A percentile compares a stretch with the other conserved stretches of the same genome.
These are phyloP conservation scores for peach (Prunus persica) DNA, from an alignment of 306 rosid genomes.

Conservation along the genomic window DNA sequence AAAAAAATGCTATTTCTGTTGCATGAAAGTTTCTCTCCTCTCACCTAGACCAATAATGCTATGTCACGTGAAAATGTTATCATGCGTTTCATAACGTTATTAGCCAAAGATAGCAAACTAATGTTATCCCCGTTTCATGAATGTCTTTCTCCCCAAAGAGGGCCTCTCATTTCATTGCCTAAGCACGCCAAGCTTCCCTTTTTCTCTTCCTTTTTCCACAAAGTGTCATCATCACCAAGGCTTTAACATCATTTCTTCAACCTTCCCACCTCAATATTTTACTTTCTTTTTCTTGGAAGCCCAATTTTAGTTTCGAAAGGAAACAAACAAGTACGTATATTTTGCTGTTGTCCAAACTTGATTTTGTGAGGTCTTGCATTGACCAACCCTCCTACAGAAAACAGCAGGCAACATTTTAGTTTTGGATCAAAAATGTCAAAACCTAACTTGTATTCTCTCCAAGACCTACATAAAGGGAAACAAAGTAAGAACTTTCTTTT, in stretches of 20 bases:
- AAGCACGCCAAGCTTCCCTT: conserved; percentile 59
- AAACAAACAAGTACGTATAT: neutral
- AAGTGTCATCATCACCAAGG: conserved; percentile 57
- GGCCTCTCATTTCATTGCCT: conserved; percentile 27
- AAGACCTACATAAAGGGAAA: conserved; percentile 30
- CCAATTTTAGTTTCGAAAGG: conserved; percentile 7
- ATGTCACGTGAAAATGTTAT: too few relatives aligned
- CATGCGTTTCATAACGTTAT: too few relatives aligned
- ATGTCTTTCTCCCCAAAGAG: neutral
- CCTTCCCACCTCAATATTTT: conserved; percentile 12
- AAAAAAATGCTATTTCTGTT: too few relatives aligned
- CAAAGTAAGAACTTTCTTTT: conserved; percentile 32
- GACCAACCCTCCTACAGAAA: too few relatives aligned
- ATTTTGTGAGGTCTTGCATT: neutral
- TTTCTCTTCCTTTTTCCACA: conserved; percentile 41
- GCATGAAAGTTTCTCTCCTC: too few relatives aligned
- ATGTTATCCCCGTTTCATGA: too few relatives aligned
- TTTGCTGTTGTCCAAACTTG: conserved; percentile 1
- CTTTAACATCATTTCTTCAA: conserved; percentile 69
- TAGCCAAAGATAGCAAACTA: too few relatives aligned
- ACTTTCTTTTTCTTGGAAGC: neutral
- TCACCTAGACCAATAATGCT: too few relatives aligned
- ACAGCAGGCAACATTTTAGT: conserved; percentile 5
- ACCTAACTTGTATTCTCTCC: conserved; percentile 25
- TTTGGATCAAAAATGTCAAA: conserved; percentile 35